Base-by-base conservation (phyloP, 352 stramenopile species). In the Phytophthora macrochlamydospora region DNA sequence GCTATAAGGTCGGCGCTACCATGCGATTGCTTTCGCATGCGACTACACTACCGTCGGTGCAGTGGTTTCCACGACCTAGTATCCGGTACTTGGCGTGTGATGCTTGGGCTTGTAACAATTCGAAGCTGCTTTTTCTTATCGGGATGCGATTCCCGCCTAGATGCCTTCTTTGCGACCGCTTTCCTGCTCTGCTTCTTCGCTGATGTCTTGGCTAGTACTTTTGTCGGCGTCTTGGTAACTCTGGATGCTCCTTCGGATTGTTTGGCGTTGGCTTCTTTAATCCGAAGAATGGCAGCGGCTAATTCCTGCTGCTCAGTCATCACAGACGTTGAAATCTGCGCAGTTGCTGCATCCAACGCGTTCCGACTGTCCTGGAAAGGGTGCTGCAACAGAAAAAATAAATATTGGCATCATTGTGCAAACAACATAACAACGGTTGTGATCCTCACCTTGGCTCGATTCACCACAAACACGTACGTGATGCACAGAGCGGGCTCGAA, bases 391-490 rank as follows among this genome's bases (percentile, higher is more conserved):
- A 51, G 29, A 58, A 61, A 68, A 61, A 51, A 2, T 24, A 18
- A 51, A 40, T 37, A 30, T 60, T 37, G 69, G 49, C 9, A 18
- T 14, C 18, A 24, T 24, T 24, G 18, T 24, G 18, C 18, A 24
- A 24, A 24, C 1, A 40, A 1, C 13, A 66, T 4, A 57, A 8
- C 30, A 44, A 6, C 7, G 40, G 32, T 33, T 1, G 4, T 31
- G 5, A 30, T 52, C 50, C 54, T 31, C 70, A 96, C 86, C 71
- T 92, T 92, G 28, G 56, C 60, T 14, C 88, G 83, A 67, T 96
- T 90, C 30, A 94, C 86, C 52, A 97, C 78, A 59, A 96, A 97
- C 28, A 93, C 77, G 67, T 95, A 97, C 11, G 87, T 95, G 61
- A 83, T 75, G 61, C 90, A 96, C 3, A 91, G 73, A 45, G 94